Evolutionary conservation across 495 filamentous ascomycete genomes (phyloP).

Genomic region (Penicillium paxilli): DNA sequence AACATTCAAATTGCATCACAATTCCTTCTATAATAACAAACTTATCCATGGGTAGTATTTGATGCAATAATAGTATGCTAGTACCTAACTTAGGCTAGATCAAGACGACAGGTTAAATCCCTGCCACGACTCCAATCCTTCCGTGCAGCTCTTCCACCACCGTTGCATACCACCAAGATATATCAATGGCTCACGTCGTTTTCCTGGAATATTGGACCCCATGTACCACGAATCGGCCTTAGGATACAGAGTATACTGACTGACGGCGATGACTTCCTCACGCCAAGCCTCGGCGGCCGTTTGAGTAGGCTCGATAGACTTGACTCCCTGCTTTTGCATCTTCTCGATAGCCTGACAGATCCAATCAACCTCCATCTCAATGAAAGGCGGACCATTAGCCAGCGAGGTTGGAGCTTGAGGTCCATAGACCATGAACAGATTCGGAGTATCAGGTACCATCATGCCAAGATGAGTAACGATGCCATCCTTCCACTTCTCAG

Average conservation of each 20-base stretch:
- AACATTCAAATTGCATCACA: too few species aligned
- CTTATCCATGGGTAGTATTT: too few species aligned
- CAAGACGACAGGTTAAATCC: constrained; percentile 7
- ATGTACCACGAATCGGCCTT: constrained; percentile 43
- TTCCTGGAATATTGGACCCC: constrained; percentile 47
- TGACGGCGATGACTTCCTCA: constrained; percentile 26
- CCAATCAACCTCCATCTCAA: constrained; percentile 55
- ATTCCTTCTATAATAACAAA: too few species aligned
- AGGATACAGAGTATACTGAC: constrained; percentile 31
- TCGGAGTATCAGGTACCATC: constrained; percentile 47
- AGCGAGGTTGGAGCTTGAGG: constrained; percentile 49
- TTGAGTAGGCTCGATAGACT: constrained; percentile 38
- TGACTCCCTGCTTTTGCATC: constrained; percentile 33
- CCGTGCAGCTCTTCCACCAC: constrained; percentile 19
- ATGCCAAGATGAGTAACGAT: constrained; percentile 52
- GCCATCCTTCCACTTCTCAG: constrained; percentile 50
- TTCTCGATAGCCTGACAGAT: constrained; percentile 47
- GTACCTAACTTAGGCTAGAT: too few species aligned
- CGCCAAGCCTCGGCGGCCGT: constrained; percentile 39
- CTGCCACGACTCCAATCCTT: constrained; percentile 19
- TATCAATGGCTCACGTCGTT: constrained; percentile 36
- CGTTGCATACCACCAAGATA: constrained; percentile 42
- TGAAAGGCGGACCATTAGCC: constrained; percentile 50
- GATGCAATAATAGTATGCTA: too few species aligned
- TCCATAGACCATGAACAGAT: constrained; percentile 55